phyloP scores from a whole-genome alignment of 257 asterid species.

The Catharanthus roseus region DNA sequence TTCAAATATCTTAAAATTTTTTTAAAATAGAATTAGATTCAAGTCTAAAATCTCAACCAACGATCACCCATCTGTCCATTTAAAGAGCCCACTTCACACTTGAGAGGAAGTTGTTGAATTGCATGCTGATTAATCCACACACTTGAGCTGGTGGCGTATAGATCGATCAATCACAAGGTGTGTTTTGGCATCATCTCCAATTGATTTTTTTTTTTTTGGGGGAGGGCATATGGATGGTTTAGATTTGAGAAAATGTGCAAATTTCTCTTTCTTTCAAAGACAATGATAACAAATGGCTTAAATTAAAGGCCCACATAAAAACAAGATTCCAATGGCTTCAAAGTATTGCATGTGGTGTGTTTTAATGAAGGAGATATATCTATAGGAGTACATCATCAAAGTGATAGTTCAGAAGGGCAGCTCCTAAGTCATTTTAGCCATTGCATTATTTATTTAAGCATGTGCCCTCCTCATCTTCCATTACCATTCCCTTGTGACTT shows the following conservation, averaged over 20 bases:
- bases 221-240: not conserved
- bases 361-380: slow-evolving; percentile 18
- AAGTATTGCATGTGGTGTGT: slow-evolving; percentile 31
- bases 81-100: no score
- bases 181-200: not conserved
- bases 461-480: no score
- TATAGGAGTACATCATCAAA: not conserved
- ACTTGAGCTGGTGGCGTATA: not conserved
- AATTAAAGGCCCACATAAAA: slow-evolving; percentile 17
- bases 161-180: no score
- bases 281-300: slow-evolving; percentile 1
- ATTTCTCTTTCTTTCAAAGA: slow-evolving; percentile 11
- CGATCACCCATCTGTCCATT: no score
- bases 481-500: not conserved
- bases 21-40: no score
- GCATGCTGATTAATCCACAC: not conserved
- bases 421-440: slow-evolving; percentile 6
- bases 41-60: no score
- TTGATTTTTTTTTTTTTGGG: not conserved
- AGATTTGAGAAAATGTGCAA: not conserved
- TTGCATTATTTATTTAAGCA: slow-evolving; percentile 16
- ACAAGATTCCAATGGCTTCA: not conserved
- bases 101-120: not conserved
- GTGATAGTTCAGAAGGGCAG: slow-evolving; percentile 8
- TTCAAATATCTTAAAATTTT: no score